Evolutionary conservation across 768 basidiomycete genomes (phyloP).

Genomic region (Kwoniella dejecticola): DNA sequence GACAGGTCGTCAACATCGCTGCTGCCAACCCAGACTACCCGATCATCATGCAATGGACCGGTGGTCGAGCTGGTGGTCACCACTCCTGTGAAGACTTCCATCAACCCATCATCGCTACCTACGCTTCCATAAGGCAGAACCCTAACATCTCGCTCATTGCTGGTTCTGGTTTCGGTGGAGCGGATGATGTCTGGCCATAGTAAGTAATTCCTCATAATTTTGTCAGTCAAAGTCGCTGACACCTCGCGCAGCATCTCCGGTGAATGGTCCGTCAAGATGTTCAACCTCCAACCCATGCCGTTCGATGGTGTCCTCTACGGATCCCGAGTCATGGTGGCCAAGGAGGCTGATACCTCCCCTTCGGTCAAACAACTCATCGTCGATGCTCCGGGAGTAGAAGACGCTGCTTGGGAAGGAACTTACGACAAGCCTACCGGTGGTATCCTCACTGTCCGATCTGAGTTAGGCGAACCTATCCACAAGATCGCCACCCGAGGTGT

Average conservation of each 20-base stretch:
- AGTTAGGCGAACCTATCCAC: constrained; percentile 98
- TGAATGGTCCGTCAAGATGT: constrained; percentile 84
- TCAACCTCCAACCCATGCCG: constrained; percentile 90
- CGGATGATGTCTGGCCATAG: constrained; percentile 90
- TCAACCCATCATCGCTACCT: constrained; percentile 88
- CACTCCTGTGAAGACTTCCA: constrained; percentile 99
- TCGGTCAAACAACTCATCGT: constrained; percentile 97
- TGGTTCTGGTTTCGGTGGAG: constrained; percentile 94
- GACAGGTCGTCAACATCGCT: constrained; percentile 95
- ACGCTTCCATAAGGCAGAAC: constrained; percentile 84
- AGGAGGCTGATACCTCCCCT: constrained; percentile 92
- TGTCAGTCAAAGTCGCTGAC: constrained; percentile 18
- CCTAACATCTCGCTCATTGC: constrained; percentile 85
- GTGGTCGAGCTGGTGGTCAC: constrained; percentile 96
- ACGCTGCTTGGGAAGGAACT: constrained; percentile 86
- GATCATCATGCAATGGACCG: constrained; percentile 98
- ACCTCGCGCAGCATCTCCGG: constrained; percentile 66
- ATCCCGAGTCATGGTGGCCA: constrained; percentile 96
- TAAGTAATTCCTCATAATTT: constrained; percentile 22
- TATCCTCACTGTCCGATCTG: constrained; percentile 92
- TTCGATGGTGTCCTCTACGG: constrained; percentile 97
- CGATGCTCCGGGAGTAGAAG: constrained; percentile 84
- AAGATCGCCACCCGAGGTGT: constrained; percentile 97
- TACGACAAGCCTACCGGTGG: constrained; percentile 93
- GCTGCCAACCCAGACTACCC: constrained; percentile 92